These are phyloP conservation scores for Pseudogymnoascus sp. DNA, from an alignment of 2,329 filamentous ascomycete genomes.

Conservation along the genomic window DNA sequence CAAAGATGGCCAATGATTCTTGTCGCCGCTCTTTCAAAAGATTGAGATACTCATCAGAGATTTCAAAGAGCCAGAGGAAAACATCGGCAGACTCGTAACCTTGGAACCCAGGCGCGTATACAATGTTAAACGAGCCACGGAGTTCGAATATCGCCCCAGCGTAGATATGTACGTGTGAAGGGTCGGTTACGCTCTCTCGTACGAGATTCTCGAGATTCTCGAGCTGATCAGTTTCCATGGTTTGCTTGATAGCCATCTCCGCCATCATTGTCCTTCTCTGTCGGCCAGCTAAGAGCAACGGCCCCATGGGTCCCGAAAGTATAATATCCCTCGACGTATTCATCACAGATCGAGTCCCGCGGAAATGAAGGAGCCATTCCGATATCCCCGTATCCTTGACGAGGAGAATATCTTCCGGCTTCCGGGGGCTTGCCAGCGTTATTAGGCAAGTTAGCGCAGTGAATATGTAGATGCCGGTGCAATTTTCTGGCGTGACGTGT, in stretches of 20 bases:
- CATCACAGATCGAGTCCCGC: constrained; percentile 31
- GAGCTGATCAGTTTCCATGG: constrained; percentile 15
- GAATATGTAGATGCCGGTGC: constrained; percentile 33
- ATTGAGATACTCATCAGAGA: constrained; percentile 32
- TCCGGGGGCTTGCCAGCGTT: constrained; percentile 31
- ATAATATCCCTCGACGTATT: constrained; percentile 23
- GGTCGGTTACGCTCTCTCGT: constrained; percentile 18
- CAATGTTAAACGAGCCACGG: constrained; percentile 27
- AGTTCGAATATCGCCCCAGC: constrained; percentile 29
- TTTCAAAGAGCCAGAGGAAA: constrained; percentile 35
- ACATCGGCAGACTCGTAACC: constrained; percentile 33
- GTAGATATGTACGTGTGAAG: constrained; percentile 25
- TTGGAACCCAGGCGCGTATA: constrained; percentile 16
- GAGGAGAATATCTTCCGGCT: constrained; percentile 31
- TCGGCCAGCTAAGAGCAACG: constrained; percentile 26
- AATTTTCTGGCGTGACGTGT: constrained; percentile 29
- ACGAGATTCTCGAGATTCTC: constrained; percentile 19
- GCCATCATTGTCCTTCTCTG: constrained; percentile 16
- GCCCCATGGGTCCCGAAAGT: constrained; percentile 19
- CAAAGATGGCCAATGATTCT: constrained; percentile 31
- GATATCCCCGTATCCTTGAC: constrained; percentile 29
- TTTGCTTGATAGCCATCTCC: constrained; percentile 7
- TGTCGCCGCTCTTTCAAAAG: constrained; percentile 30
- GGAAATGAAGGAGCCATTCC: constrained; percentile 34
- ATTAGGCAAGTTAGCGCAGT: constrained; percentile 33